Evolutionary conservation across 139 green algal species (phyloP).

Genomic region (Nannochloris sp.): DNA sequence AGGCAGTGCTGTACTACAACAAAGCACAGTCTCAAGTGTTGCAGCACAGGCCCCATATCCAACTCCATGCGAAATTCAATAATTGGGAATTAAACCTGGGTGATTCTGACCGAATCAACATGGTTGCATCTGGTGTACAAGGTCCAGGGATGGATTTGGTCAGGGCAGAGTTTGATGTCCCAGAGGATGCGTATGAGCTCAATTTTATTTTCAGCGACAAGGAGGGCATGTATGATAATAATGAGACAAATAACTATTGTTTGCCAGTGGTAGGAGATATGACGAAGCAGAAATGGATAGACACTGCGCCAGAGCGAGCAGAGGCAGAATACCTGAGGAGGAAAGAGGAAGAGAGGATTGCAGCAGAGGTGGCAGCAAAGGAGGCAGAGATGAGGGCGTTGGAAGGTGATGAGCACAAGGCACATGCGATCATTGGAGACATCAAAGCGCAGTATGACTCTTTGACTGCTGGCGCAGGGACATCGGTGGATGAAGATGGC

Average conservation of each 20-base stretch:
- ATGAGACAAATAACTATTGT: conserved; percentile 48
- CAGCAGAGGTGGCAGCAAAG: conserved; percentile 17
- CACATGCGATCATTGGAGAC: conserved; percentile 21
- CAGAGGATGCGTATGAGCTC: conserved; percentile 59
- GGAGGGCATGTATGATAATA: conserved; percentile 47
- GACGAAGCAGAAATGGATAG: conserved; percentile 46
- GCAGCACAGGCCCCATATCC: conserved; percentile 27
- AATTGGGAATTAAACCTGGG: conserved; percentile 50
- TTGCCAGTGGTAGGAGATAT: conserved; percentile 31
- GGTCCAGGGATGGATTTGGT: conserved; percentile 46
- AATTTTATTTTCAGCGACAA: conserved; percentile 72
- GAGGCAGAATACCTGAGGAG: conserved; percentile 17
- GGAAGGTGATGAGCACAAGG: conserved; percentile 5
- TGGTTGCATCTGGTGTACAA: conserved; percentile 31
- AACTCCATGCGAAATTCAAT: conserved; percentile 59
- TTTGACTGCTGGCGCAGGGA: conserved; percentile 15
- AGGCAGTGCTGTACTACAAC: conserved; percentile 58
- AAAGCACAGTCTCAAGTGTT: conserved; percentile 47
- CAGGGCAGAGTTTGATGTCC: conserved; percentile 22
- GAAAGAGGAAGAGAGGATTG: conserved; percentile 4
- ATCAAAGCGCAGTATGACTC: conserved; percentile 19
- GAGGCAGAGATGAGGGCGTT: conserved; percentile 20
- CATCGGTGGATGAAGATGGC: not conserved
- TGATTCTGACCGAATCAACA: conserved; percentile 27
- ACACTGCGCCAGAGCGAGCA: conserved; percentile 24